phyloP scores from a whole-genome alignment of 805 yeast genomes.

The Vanderwaltozyma yarrowii region DNA sequence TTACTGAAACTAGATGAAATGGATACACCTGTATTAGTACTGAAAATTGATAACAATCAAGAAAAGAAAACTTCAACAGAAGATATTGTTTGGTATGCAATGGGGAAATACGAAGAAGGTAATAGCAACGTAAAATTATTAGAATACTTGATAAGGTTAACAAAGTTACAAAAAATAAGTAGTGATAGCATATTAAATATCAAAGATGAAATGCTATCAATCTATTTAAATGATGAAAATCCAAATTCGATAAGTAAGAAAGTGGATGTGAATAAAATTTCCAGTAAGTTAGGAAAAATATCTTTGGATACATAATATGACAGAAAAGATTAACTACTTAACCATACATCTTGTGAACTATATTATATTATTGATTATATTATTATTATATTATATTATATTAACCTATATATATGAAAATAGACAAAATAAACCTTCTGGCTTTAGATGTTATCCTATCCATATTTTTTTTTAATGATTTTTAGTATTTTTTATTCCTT shows the following conservation, averaged over 20 bases:
- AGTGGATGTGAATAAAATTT: neutral
- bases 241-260: slow-evolving; percentile 16
- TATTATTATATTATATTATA: too few relatives aligned
- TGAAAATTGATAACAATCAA: slow-evolving; percentile 35
- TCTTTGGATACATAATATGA: too few relatives aligned
- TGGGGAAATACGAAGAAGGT: slow-evolving; percentile 16
- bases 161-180: slow-evolving; percentile 52
- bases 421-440: too few relatives aligned
- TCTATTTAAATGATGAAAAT: slow-evolving; percentile 52
- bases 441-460: too few relatives aligned
- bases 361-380: too few relatives aligned
- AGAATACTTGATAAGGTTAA: slow-evolving; percentile 52
- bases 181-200: slow-evolving; percentile 42
- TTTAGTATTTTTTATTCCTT: too few relatives aligned
- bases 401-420: too few relatives aligned
- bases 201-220: slow-evolving; percentile 54
- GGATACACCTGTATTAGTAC: slow-evolving; percentile 53
- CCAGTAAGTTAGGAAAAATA: neutral
- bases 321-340: too few relatives aligned
- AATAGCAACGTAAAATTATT: slow-evolving; percentile 32
- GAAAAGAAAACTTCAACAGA: slow-evolving; percentile 15
- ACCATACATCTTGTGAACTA: too few relatives aligned
- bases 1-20: slow-evolving; percentile 52
- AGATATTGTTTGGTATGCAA: slow-evolving; percentile 41
- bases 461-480: too few relatives aligned